These are phyloP conservation scores for Mycena belliarum DNA, from an alignment of 768 basidiomycete species.

Conservation along the genomic window DNA sequence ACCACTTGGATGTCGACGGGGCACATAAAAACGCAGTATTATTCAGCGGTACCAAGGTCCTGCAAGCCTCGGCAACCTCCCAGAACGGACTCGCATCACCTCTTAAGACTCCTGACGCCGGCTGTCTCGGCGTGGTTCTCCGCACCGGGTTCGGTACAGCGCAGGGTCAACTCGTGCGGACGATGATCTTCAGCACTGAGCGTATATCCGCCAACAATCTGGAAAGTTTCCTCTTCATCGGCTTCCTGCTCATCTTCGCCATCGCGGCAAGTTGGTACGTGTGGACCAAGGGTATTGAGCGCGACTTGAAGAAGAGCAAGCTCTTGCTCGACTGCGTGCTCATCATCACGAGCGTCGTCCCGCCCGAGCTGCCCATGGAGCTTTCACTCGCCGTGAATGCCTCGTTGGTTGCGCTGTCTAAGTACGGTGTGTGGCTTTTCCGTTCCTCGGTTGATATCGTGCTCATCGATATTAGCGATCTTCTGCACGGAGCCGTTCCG, in stretches of 20 bases:
- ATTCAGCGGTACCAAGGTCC: conserved; percentile 96
- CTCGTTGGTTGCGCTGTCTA: conserved; percentile 89
- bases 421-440: conserved; percentile 64
- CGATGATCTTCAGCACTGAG: conserved; percentile 99
- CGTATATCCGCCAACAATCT: conserved; percentile 94
- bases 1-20: conserved; percentile 83
- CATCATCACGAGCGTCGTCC: conserved; percentile 96
- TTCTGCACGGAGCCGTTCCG: conserved; percentile 99
- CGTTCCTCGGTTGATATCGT: background rate
- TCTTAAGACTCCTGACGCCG: conserved; percentile 82
- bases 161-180: conserved; percentile 95
- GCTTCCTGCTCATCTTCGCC: conserved; percentile 95
- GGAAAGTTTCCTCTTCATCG: conserved; percentile 97
- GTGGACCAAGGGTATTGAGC: conserved; percentile 94
- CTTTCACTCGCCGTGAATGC: conserved; percentile 95
- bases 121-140: conserved; percentile 89
- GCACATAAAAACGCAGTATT: conserved; percentile 85
- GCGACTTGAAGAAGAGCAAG: conserved; percentile 92
- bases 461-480: conserved; percentile 61
- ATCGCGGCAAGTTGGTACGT: conserved; percentile 98
- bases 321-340: conserved; percentile 92
- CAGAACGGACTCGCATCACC: conserved; percentile 40
- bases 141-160: conserved; percentile 97
- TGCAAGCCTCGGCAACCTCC: conserved; percentile 58
- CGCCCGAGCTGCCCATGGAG: conserved; percentile 98